Evolutionary conservation across 2,329 filamentous ascomycete genomes (phyloP).

Genomic region (Pseudogymnoascus sp.): DNA sequence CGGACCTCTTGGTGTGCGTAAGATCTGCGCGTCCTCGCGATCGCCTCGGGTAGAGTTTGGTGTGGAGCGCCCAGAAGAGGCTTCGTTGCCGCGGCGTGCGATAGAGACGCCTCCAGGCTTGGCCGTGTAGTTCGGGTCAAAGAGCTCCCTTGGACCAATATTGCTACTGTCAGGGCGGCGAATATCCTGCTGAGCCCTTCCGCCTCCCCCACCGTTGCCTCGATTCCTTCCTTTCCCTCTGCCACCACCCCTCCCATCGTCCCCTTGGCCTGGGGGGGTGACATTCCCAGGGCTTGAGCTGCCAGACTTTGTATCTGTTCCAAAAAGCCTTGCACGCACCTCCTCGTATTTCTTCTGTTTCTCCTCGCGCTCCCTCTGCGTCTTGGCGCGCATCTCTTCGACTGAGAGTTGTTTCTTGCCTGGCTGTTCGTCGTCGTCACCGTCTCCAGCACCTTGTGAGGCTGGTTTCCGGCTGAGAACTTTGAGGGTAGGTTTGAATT

Average conservation of each 20-base stretch:
- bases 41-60: slow-evolving; percentile 23
- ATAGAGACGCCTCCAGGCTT: slow-evolving; percentile 48
- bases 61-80: slow-evolving; percentile 36
- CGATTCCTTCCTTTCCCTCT: slow-evolving; percentile 41
- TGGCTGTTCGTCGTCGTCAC: slow-evolving; percentile 55
- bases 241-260: slow-evolving; percentile 42
- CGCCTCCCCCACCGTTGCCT: slow-evolving; percentile 32
- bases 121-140: slow-evolving; percentile 64
- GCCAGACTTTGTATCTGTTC: slow-evolving; percentile 47
- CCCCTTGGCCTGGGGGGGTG: slow-evolving; percentile 48
- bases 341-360: slow-evolving; percentile 88
- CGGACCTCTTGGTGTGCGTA: slow-evolving; percentile 70
- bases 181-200: slow-evolving; percentile 31
- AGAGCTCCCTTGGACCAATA: slow-evolving; percentile 53
- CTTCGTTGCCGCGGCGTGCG: slow-evolving; percentile 37
- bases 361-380: slow-evolving; percentile 74
- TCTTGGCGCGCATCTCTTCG: slow-evolving; percentile 70
- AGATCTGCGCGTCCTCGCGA: slow-evolving; percentile 57
- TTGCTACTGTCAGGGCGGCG: slow-evolving; percentile 29
- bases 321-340: slow-evolving; percentile 79
- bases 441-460: slow-evolving; percentile 46
- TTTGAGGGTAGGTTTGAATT: slow-evolving; percentile 76
- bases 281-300: slow-evolving; percentile 55
- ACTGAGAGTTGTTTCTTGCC: slow-evolving; percentile 58
- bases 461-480: slow-evolving; percentile 77